A percentile compares a stretch with the other conserved stretches of the same genome.
These are phyloP conservation scores for Fusarium aywerte DNA, from an alignment of 2,329 filamentous ascomycete species.

Conservation along the genomic window DNA sequence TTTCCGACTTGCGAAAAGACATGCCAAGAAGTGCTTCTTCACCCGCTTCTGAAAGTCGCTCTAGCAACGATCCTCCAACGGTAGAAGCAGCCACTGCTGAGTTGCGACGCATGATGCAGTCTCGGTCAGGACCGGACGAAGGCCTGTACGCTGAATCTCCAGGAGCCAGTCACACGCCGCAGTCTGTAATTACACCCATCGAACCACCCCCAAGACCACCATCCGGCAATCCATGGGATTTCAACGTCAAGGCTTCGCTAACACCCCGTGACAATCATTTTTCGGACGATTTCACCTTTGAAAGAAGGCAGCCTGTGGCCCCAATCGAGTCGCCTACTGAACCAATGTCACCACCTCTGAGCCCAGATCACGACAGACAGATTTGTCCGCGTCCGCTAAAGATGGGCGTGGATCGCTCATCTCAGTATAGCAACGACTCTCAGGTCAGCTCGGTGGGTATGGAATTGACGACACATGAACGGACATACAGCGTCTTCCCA, in stretches of 20 bases:
- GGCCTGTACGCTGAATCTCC: conserved; percentile 37
- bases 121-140: conserved; percentile 43
- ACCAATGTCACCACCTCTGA: conserved; percentile 39
- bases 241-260: conserved; percentile 36
- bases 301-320: conserved; percentile 43
- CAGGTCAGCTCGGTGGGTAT: conserved; percentile 37
- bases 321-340: conserved; percentile 39
- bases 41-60: conserved; percentile 17
- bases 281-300: conserved; percentile 39
- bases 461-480: conserved; percentile 36
- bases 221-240: conserved; percentile 58
- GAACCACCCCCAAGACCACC: conserved; percentile 51
- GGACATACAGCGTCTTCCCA: conserved; percentile 43
- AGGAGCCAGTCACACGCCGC: conserved; percentile 12
- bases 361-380: conserved; percentile 33
- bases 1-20: conserved; percentile 25
- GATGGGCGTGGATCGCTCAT: conserved; percentile 33
- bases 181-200: conserved; percentile 30
- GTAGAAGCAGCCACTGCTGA: conserved; percentile 48
- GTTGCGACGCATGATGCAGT: conserved; percentile 45
- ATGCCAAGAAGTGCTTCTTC: conserved; percentile 23
- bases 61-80: conserved; percentile 35
- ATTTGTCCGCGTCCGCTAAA: conserved; percentile 39
- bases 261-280: conserved; percentile 34
- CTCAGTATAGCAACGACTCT: conserved; percentile 40